Base-by-base conservation (phyloP, 192 early-diverging fungal species). In the Martensiomyces pterosporus region DNA sequence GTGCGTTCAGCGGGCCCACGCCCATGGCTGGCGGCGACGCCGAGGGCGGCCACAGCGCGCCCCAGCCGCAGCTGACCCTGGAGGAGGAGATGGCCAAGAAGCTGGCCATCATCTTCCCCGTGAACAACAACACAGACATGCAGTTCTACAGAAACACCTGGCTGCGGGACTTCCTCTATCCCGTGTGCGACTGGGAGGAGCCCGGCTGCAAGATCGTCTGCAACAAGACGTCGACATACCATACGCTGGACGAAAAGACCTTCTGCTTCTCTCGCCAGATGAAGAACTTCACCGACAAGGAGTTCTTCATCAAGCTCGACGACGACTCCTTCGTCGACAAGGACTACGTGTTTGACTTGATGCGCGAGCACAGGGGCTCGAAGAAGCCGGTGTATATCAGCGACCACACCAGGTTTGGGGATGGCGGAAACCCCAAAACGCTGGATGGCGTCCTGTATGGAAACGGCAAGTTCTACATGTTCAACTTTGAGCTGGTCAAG, bases 391-490 rank as follows among this genome's bases (percentile, higher is more conserved):
- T 73, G 12, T 65, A 73, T 50, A 73, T 73, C 24, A 73, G 69
- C 33, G 57, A 70, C 49, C 60, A 70, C 21, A 58, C 38, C 3
- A 21, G 60, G 43, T 32, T 52, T 13, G 6, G 29, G 17, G 51
- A 67, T 14, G 4, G 4, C 0, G 24, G 12, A 3, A 67, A 60
- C 36, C 55, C 36, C 9, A 60, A 35, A 2, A 26, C 41, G 3
- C 19, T 64, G 18, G 25, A 64, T 10, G 9, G 16, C 7, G 67
- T 64, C 1, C 24, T 33, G 18, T 71, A 71, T 27, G 67, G 60
- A 1, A 71, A 64, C 35, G 60, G 67, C 39, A 71, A 71, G 52
- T 71, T 71, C 44, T 71, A 71, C 45, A 71, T 71, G 67, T 71
- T 71, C 40, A 71, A 71, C 56, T 19, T 18, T 6, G 24, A 49